Evolutionary conservation across 2,329 filamentous ascomycete species (phyloP), one percentile per base, ranked within the genome.

Genomic region (Aspergillus brunneoviolaceus): DNA sequence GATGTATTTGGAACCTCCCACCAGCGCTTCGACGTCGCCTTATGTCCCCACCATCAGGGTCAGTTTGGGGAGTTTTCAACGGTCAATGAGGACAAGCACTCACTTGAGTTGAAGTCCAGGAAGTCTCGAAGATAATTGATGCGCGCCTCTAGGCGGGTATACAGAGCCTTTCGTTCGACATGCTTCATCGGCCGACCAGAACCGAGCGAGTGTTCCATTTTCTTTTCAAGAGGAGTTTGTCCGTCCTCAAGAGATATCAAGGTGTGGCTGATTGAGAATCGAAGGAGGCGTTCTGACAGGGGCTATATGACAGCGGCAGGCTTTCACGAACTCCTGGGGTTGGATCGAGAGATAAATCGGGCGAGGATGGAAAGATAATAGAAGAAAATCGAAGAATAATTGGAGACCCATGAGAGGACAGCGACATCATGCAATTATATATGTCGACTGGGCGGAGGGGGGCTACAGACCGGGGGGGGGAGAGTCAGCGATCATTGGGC

Each of bases 121-220:
- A 92, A 92, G 31, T 85, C 86, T 67, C 91, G 89, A 1, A 92
- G 81, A 64, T 92, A 92, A 55, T 85, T 84, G 60, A 92, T 85
- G 54, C 89, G 82, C 0, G 85, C 82, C 63, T 90, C 87, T 16
- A 92, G 81, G 66, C 84, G 85, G 25, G 86, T 90, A 75, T 91
- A 91, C 5, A 92, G 80, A 48, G 88, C 85, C 73, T 87, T 85
- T 49, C 89, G 85, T 73, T 89, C 85, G 65, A 92, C 82, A 69
- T 91, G 88, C 72, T 87, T 73, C n/a, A 69, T 66, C 7, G 66
- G 64, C 23, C 70, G 70, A 49, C 62, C 63, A 54, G 27, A 21
- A 4, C 65, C 67, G 29, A 66, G 47, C 23, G 58, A 49, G 49
- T 54, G 55, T 31, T 68, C 63, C 60, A 65, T 64, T 33, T 42